Percentiles rank a stretch among this genome's conserved stretches.
Evolutionary conservation across 129 eudicot genomes (phyloP).

Genomic region (Lonicera japonica): DNA sequence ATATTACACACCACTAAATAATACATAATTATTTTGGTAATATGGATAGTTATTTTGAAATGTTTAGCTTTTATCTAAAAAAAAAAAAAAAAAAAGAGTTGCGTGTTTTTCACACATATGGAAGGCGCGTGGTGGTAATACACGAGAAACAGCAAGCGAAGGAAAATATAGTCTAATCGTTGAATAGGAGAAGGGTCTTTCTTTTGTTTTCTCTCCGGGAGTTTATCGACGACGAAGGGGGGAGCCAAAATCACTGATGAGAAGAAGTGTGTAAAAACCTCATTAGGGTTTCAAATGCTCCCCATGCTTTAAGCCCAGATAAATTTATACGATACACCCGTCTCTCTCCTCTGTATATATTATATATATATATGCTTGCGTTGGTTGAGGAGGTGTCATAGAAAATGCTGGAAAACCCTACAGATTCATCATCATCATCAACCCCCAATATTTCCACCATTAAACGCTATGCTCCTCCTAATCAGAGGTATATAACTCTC

Average conservation of each 20-base stretch:
- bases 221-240: conserved; percentile 18
- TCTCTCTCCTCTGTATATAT: conserved; percentile 3
- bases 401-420: conserved; percentile 72
- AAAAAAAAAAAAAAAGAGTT: not conserved
- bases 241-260: conserved; percentile 18
- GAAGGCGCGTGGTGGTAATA: conserved; percentile 4
- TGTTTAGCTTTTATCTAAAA: too few species aligned
- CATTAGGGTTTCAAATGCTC: conserved; percentile 9
- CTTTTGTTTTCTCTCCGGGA: conserved; percentile 18
- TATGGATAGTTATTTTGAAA: too few species aligned
- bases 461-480: conserved; percentile 86
- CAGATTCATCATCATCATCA: conserved; percentile 38
- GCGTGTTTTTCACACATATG: not conserved
- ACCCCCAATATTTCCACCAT: conserved; percentile 46
- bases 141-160: not conserved
- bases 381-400: conserved; percentile 22
- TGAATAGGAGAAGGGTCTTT: conserved; percentile 11
- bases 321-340: not conserved
- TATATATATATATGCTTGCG: not conserved
- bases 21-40: too few species aligned
- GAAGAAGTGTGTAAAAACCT: conserved; percentile 3
- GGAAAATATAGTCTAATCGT: conserved; percentile 7
- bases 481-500: conserved; percentile 42
- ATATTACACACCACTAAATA: too few species aligned
- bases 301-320: conserved; percentile 12